These are phyloP conservation scores for Penicillium sp. DNA, from an alignment of 2,329 filamentous ascomycete species.

Conservation along the genomic window DNA sequence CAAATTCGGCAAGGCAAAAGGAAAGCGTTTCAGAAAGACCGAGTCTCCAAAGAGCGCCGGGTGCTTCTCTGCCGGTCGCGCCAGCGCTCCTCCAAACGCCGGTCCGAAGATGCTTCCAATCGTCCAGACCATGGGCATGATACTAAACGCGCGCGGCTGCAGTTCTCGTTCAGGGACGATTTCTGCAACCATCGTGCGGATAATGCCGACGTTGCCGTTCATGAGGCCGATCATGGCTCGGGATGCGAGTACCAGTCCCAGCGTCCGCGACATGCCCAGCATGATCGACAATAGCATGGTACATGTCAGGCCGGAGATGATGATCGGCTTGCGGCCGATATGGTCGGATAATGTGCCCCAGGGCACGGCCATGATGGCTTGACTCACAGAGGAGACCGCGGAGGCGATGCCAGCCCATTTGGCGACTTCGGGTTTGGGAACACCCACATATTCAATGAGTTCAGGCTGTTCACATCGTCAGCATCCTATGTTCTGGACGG, in stretches of 20 bases:
- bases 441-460: conserved; percentile 78
- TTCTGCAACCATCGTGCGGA: conserved; percentile 88
- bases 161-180: conserved; percentile 84
- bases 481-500: not conserved
- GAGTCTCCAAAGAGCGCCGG: conserved; percentile 67
- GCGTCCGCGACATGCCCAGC: conserved; percentile 78
- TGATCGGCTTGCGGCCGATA: conserved; percentile 77
- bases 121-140: conserved; percentile 92
- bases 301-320: conserved; percentile 69
- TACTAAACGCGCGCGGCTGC: conserved; percentile 82
- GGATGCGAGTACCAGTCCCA: conserved; percentile 75
- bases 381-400: conserved; percentile 68
- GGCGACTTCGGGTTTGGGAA: conserved; percentile 66
- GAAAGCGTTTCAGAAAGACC: conserved; percentile 69
- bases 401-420: conserved; percentile 77
- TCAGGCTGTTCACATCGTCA: conserved; percentile 57
- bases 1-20: conserved; percentile 82
- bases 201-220: conserved; percentile 93
- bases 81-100: conserved; percentile 80
- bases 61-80: conserved; percentile 73
- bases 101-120: conserved; percentile 86
- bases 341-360: conserved; percentile 77
- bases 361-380: conserved; percentile 68
- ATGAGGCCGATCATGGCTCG: conserved; percentile 76
- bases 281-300: conserved; percentile 79